A percentile compares a stretch with the other conserved stretches of the same genome.
Evolutionary conservation across 2,329 filamentous ascomycete species (phyloP).

Genomic region (Curvularia spicifera): DNA sequence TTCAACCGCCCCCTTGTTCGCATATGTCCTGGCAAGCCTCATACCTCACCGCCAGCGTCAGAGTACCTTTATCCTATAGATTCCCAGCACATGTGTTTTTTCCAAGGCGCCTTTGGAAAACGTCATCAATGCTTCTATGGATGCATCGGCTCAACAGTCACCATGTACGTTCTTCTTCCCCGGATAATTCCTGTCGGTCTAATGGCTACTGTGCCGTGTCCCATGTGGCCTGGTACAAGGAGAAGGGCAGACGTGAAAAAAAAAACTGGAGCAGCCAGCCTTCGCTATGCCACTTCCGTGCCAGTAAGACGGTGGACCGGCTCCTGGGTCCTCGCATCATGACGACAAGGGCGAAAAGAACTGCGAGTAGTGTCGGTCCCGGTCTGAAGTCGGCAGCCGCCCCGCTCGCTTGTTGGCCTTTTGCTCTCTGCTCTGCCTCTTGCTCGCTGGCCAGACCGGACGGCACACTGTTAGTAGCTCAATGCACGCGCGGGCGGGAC

Average conservation of each 20-base stretch:
- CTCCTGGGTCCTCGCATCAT: conserved; percentile 44
- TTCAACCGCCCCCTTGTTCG: conserved; percentile 19
- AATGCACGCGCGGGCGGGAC: conserved; percentile 36
- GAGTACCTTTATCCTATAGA: conserved; percentile 23
- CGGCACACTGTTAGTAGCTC: conserved; percentile 27
- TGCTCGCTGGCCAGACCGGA: conserved; percentile 16
- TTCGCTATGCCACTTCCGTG: conserved; percentile 24
- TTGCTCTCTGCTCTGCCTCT: conserved; percentile 4
- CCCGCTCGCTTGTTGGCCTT: conserved; percentile 21
- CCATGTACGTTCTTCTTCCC: not conserved
- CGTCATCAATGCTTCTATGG: conserved; percentile 6
- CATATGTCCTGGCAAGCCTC: conserved; percentile 31
- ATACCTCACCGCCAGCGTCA: conserved; percentile 34
- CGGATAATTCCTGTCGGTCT: conserved; percentile 7
- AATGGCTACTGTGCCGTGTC: conserved; percentile 18
- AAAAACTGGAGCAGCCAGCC: conserved; percentile 12
- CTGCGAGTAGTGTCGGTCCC: conserved; percentile 21
- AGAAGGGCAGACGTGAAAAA: not conserved
- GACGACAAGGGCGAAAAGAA: conserved; percentile 34
- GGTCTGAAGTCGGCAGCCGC: conserved; percentile 31
- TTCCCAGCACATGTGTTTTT: conserved; percentile 14
- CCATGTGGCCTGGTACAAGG: conserved; percentile 16
- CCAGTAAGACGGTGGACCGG: conserved; percentile 32
- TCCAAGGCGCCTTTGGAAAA: conserved; percentile 8
- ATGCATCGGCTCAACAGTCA: not conserved